These are phyloP conservation scores for Pseudogymnoascus sp. DNA, from an alignment of 2,329 filamentous ascomycete species.

Conservation along the genomic window DNA sequence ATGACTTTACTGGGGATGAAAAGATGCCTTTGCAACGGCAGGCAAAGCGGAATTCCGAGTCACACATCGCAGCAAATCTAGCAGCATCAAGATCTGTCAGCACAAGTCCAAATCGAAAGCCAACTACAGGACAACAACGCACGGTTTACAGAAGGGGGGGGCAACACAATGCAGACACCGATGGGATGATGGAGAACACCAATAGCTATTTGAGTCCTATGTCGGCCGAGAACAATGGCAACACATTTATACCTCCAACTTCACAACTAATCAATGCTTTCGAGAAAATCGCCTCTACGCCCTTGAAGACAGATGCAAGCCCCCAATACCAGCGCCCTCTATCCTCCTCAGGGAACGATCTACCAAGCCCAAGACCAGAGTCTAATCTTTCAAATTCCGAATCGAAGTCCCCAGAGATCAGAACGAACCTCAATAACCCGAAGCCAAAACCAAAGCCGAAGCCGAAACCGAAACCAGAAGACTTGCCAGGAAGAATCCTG, in stretches of 20 bases:
- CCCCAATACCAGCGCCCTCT: not conserved
- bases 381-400: not conserved
- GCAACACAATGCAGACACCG: not conserved
- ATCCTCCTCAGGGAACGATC: not conserved
- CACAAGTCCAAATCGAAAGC: slow-evolving; percentile 35
- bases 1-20: not conserved
- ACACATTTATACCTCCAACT: slow-evolving; percentile 4
- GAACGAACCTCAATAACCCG: not conserved
- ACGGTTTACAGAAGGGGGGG: not conserved
- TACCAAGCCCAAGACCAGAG: not conserved
- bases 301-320: not conserved
- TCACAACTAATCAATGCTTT: not conserved
- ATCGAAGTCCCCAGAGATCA: not conserved
- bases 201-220: slow-evolving; percentile 5
- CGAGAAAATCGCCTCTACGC: slow-evolving; percentile 2
- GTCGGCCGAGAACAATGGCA: not conserved
- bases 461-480: slow-evolving; percentile 15
- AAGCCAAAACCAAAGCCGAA: slow-evolving; percentile 26
- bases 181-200: not conserved
- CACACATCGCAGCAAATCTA: slow-evolving; percentile 53
- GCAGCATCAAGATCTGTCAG: slow-evolving; percentile 55
- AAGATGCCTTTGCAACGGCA: not conserved
- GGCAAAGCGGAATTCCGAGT: slow-evolving; percentile 25
- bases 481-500: not conserved
- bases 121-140: not conserved